Evolutionary conservation across 345 rosid genomes (phyloP).

Genomic region (Salix arbutifolia): DNA sequence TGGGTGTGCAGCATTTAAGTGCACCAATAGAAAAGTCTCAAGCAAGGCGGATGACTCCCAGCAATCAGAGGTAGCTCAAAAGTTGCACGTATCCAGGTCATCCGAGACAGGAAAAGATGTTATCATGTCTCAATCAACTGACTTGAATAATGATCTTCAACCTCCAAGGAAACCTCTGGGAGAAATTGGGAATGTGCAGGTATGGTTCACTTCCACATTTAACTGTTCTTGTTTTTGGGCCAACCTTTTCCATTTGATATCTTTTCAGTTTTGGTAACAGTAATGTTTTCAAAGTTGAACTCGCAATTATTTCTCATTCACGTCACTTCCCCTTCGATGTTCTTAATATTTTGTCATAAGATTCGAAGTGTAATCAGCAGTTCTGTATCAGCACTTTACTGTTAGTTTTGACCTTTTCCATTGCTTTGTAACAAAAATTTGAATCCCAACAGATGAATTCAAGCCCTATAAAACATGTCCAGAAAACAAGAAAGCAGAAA

Average conservation of each 20-base stretch:
- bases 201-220: not conserved
- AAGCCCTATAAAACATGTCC: slow-evolving; percentile 31
- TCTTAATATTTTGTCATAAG: too few species aligned
- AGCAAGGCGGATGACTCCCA: slow-evolving; percentile 12
- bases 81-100: not conserved
- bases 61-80: not conserved
- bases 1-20: slow-evolving; percentile 22
- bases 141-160: slow-evolving; percentile 2
- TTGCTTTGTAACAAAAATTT: slow-evolving; percentile 6
- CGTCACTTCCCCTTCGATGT: too few species aligned
- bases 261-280: too few species aligned
- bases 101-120: not conserved
- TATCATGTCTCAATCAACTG: slow-evolving; percentile 1
- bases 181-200: slow-evolving; percentile 21
- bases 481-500: slow-evolving; percentile 28
- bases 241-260: not conserved
- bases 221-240: not conserved
- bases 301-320: too few species aligned
- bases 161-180: slow-evolving; percentile 15
- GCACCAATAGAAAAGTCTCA: slow-evolving; percentile 15
- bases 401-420: not conserved
- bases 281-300: too few species aligned
- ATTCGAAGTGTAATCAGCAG: too few species aligned
- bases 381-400: not conserved
- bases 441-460: slow-evolving; percentile 32